Evolutionary conservation across 129 eudicot species (phyloP).

Genomic region (Arctium lappa): DNA sequence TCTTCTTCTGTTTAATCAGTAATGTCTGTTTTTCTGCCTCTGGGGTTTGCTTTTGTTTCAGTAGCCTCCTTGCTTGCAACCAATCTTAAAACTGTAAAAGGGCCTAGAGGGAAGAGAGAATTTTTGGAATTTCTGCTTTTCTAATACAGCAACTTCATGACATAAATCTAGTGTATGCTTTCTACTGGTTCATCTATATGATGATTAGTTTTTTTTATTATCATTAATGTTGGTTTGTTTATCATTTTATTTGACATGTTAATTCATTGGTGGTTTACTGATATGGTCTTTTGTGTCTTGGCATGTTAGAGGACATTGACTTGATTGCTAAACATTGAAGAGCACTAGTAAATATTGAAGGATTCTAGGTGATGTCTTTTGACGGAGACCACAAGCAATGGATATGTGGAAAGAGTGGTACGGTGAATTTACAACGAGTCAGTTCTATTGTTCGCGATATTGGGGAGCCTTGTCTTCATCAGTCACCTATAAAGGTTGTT

Average conservation of each 20-base stretch:
- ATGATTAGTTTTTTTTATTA: not conserved
- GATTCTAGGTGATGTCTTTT: constrained; percentile 61
- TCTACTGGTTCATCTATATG: not conserved
- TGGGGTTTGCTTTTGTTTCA: not conserved
- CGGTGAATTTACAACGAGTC: constrained; percentile 67
- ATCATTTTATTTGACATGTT: not conserved
- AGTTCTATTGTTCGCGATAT: constrained; percentile 87
- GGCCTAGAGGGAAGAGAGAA: not conserved
- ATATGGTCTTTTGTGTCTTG: constrained; percentile 10
- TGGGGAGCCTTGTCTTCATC: constrained; percentile 97
- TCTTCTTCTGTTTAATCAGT: not conserved
- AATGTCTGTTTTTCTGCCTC: not conserved
- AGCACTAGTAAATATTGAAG: not conserved
- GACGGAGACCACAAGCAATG: constrained; percentile 70
- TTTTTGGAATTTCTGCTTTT: not conserved
- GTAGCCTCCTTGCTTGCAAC: not conserved
- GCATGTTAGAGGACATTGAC: constrained; percentile 16
- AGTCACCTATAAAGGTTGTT: constrained; percentile 83
- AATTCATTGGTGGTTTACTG: not conserved
- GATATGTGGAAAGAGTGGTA: constrained; percentile 72
- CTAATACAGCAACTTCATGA: constrained; percentile 3
- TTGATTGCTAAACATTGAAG: constrained; percentile 25
- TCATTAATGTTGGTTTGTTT: not conserved
- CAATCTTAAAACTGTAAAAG: not conserved
- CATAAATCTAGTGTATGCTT: not conserved